Evolutionary conservation across 805 yeast genomes (phyloP).

Genomic region (Kluyveromyces siamensis): DNA sequence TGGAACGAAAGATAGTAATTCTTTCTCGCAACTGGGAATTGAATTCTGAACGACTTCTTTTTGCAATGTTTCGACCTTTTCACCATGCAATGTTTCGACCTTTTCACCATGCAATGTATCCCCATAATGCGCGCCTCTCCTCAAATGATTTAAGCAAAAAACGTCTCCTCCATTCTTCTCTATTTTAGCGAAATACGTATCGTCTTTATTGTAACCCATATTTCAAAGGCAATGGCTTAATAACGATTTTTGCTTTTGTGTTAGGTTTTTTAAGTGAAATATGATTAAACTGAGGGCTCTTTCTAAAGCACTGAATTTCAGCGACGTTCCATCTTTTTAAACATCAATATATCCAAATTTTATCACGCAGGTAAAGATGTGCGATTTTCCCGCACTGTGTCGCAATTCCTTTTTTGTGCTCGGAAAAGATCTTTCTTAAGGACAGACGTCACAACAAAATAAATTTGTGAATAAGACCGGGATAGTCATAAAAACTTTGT

Average conservation of each 20-base stretch:
- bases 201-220: not conserved
- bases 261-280: not conserved
- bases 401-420: not conserved
- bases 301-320: too few relatives aligned
- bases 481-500: too few relatives aligned
- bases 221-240: not conserved
- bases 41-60: not conserved
- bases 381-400: not conserved
- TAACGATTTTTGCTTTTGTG: not conserved
- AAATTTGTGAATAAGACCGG: not conserved
- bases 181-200: not conserved
- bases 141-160: too few relatives aligned
- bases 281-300: too few relatives aligned
- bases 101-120: too few relatives aligned
- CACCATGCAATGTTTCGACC: not conserved
- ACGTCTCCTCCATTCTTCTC: too few relatives aligned
- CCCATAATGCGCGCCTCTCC: not conserved
- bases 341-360: not conserved
- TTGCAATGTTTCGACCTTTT: not conserved
- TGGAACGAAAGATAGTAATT: not conserved
- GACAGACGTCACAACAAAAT: not conserved
- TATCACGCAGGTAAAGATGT: not conserved
- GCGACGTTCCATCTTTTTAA: not conserved
- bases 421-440: not conserved
- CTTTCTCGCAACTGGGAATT: not conserved